Conservation (phyloP, 805 yeast species). For the Saturnispora halmiae region DNA sequence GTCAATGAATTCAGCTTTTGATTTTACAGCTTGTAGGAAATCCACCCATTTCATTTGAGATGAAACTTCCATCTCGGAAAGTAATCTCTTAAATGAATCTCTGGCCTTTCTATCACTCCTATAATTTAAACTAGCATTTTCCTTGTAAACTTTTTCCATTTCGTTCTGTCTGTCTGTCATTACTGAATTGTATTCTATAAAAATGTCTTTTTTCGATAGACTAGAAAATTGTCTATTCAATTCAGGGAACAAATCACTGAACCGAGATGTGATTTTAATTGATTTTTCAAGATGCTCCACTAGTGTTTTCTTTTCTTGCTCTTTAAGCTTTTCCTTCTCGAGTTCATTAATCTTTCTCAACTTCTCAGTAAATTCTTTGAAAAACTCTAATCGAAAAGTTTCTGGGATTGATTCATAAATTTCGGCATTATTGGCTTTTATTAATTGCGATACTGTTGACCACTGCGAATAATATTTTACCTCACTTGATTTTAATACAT, state of each 20-base stretch:
- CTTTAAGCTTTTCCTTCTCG: constrained; percentile 24
- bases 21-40: constrained; percentile 40
- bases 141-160: constrained; percentile 24
- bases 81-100: constrained; percentile 41
- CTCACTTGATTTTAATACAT: constrained; percentile 36
- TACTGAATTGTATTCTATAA: constrained; percentile 38
- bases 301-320: constrained; percentile 45
- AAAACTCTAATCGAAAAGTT: constrained; percentile 45
- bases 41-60: constrained; percentile 56
- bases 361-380: constrained; percentile 38
- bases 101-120: constrained; percentile 60
- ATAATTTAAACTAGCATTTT: constrained; percentile 34
- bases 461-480: constrained; percentile 55
- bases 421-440: constrained; percentile 63
- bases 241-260: constrained; percentile 1
- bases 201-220: constrained; percentile 50
- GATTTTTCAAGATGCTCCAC: constrained; percentile 35
- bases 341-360: constrained; percentile 30
- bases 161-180: constrained; percentile 22
- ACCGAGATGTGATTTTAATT: constrained; percentile 1
- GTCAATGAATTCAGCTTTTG: constrained; percentile 47
- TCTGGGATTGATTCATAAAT: constrained; percentile 55
- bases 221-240: constrained; percentile 40
- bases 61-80: constrained; percentile 29
- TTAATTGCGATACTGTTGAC: constrained; percentile 44